These are phyloP conservation scores for Rubroshorea leprosula DNA, from an alignment of 345 rosid genomes.

Conservation along the genomic window DNA sequence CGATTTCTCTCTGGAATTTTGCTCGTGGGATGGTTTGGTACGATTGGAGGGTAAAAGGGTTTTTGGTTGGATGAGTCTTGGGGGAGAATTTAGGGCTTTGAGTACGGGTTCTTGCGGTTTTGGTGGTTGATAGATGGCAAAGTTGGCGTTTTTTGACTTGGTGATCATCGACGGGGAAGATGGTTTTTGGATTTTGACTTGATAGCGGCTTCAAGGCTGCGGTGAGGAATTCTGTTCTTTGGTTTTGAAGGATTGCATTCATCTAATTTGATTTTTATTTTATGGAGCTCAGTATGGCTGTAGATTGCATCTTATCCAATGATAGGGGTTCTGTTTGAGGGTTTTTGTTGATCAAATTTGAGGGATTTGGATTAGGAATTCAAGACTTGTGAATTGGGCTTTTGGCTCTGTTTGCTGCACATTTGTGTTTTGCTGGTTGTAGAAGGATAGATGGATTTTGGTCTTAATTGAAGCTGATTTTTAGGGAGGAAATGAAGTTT, in stretches of 20 bases:
- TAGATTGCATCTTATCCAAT: background rate
- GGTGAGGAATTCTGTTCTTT: background rate
- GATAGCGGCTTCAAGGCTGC: background rate
- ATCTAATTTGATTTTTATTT: background rate
- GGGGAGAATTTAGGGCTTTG: conserved; percentile 12
- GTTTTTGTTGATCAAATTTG: conserved; percentile 3
- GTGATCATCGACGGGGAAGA: too few relatives aligned
- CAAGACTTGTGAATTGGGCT: conserved; percentile 14
- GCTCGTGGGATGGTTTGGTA: background rate
- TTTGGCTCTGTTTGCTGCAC: conserved; percentile 5
- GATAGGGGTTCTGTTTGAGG: conserved; percentile 1
- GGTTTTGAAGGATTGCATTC: background rate
- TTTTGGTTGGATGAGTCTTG: conserved; percentile 8
- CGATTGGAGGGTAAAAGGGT: conserved; percentile 5
- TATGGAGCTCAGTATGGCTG: background rate
- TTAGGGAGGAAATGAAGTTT: background rate
- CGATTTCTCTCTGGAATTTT: background rate
- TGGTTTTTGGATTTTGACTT: background rate
- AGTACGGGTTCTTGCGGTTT: conserved; percentile 6
- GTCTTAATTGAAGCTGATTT: background rate
- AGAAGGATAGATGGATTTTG: conserved; percentile 5
- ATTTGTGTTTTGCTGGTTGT: background rate
- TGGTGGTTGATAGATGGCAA: conserved; percentile 3
- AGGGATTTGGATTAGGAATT: conserved; percentile 5
- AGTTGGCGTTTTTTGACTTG: background rate